Conservation (phyloP, 306 rosid species). For the Herpetospermum pedunculosum region DNA sequence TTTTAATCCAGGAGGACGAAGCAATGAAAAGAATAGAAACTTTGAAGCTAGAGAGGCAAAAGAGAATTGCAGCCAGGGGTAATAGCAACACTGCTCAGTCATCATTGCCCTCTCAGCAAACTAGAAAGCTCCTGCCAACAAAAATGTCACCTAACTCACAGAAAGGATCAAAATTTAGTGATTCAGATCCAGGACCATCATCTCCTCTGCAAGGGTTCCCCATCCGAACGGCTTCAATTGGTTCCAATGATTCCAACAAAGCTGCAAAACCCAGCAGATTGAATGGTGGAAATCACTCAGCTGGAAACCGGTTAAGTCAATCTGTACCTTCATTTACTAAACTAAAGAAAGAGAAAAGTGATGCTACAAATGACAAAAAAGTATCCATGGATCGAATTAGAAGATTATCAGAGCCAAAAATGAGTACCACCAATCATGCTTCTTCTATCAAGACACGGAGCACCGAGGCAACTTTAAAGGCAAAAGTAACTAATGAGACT, state of each 20-base stretch:
- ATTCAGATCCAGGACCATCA: conserved; percentile 68
- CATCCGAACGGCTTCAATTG: conserved; percentile 33
- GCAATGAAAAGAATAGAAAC: conserved; percentile 70
- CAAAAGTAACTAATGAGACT: conserved; percentile 39
- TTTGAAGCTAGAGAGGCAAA: conserved; percentile 85
- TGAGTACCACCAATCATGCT: conserved; percentile 32
- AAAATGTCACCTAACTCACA: conserved; percentile 56
- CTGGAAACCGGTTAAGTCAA: conserved; percentile 49
- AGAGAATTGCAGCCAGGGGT: conserved; percentile 86
- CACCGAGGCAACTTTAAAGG: conserved; percentile 28
- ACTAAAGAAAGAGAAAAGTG: conserved; percentile 51
- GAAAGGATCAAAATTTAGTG: conserved; percentile 84
- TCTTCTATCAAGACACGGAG: conserved; percentile 34
- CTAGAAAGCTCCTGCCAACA: conserved; percentile 50
- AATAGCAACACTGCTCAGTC: conserved; percentile 34
- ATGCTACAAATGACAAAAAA: conserved; percentile 45
- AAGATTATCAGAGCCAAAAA: conserved; percentile 90
- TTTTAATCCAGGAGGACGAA: conserved; percentile 60
- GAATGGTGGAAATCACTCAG: conserved; percentile 33
- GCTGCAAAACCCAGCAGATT: conserved; percentile 56
- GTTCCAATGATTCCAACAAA: conserved; percentile 51
- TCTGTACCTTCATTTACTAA: conserved; percentile 73
- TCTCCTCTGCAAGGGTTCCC: conserved; percentile 72
- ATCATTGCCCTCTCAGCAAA: conserved; percentile 33
- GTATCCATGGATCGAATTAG: conserved; percentile 68